Evolutionary conservation across 805 yeast species (phyloP), one percentile per base, ranked within the genome.

Genomic region (Metschnikowia chrysomelidarum): DNA sequence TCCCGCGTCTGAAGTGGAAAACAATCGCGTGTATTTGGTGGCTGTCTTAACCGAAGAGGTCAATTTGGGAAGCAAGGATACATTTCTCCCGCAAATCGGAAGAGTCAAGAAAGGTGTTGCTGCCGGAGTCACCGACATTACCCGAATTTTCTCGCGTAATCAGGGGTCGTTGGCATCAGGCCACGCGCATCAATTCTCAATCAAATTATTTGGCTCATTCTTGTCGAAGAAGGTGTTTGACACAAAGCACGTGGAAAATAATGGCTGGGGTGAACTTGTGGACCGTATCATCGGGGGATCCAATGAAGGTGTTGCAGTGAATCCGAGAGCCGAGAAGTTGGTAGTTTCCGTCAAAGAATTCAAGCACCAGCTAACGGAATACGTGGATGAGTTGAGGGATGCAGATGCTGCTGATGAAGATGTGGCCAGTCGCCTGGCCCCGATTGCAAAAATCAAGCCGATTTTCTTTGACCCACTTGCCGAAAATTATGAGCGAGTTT

Each of bases 191-290:
- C 82, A 80, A 44, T 83, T 87, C 54, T 69, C 75, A 4, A 75
- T 87, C 47, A 77, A 81, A 49, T 61, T 87, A 50, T 87, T 73
- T 53, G 83, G 91, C 1, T 81, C 93, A 0, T 80, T 72, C 49
- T 72, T 79, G 47, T 69, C 68, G 40, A 62, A 60, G 19, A 64
- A 65, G 42, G 62, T 53, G 41, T 43, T 44, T n/a, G 62, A 57
- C 40, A 16, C 43, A 10, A 11, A 13, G 9, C 23, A 28, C 15
- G 32, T 38, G 9, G 48, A 42, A 16, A 81, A 79, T 53, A 73
- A 76, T 41, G 96, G 96, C 32, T 87, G 96, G 96, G 96, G 96
- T 62, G 89, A 82, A 43, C 62, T 85, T 32, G 75, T 83, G 15
- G 87, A 86, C 50, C 68, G 94, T 50, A 83, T 87, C 41, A 80